Evolutionary conservation across 257 asterid genomes (phyloP), one percentile per base, ranked within the genome.

Genomic region (Solanum chilense): DNA sequence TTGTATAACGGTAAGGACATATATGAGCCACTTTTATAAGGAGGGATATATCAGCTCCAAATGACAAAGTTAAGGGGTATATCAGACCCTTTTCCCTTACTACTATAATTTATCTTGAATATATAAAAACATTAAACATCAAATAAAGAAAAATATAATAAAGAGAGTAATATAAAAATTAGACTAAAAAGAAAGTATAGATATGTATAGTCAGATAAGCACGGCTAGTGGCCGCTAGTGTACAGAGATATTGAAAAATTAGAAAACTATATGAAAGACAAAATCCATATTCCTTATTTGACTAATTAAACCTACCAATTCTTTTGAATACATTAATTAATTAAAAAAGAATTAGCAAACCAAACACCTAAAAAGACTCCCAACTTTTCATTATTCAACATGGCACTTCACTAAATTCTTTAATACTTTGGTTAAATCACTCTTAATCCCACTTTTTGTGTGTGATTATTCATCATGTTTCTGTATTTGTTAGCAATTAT

Each of bases 391-490:
- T 47, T 8, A 45, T 45, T 66, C 87, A 25, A 58, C 39, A 69
- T n/a, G 13, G 29, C 31, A 42, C 33, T 29, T 23, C 27, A 42
- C 33, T 18, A 45, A n/a, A 9, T 64, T 66, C 29, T 47, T 29
- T 27, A 37, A 12, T 21, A 37, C 42, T 45, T 70, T 27, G 42
- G 29, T 58, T 39, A 12, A 4, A 47, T 74, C 41, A 23, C 33
- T 20, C 1, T 16, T 52, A 52, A 52, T 52, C 60, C 60, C 23
- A 52, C 23, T 85, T 37, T 45, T 15, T 42, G 23, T 52, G 60
- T 15, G 39, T n/a, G 16, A 29, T 39, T 35, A 44, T 47, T 47
- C 25, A 88, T 88, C 90, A 94, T 96, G 98, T 83, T 91, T 87
- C 85, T 91, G 56, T 86, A 92, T 27, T 3, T 92, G 66, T 88